Evolutionary conservation across 2,329 filamentous ascomycete species (phyloP).

Genomic region (Fusarium drepaniforme): DNA sequence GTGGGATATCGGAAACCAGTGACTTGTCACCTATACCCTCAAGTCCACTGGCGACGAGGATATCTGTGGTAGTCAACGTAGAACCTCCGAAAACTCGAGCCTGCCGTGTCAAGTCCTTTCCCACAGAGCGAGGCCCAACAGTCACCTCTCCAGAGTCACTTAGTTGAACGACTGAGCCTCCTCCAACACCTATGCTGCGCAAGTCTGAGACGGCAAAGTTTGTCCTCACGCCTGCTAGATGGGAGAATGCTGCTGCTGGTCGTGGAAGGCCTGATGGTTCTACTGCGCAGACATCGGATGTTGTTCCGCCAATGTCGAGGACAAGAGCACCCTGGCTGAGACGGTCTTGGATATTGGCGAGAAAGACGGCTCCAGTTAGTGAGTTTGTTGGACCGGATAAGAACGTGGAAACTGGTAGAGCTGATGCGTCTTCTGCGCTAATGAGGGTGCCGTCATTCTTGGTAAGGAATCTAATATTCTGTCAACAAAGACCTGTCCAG

Average conservation of each 20-base stretch:
- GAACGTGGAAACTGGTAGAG: conserved; percentile 69
- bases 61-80: conserved; percentile 14
- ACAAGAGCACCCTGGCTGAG: conserved; percentile 6
- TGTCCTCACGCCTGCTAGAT: conserved; percentile 13
- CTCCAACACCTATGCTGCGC: conserved; percentile 24
- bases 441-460: conserved; percentile 73
- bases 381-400: conserved; percentile 72
- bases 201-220: conserved; percentile 23
- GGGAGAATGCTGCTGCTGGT: conserved; percentile 14
- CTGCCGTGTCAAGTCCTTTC: conserved; percentile 10
- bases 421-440: conserved; percentile 62
- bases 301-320: conserved; percentile 26
- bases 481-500: no score
- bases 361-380: conserved; percentile 62
- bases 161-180: conserved; percentile 14
- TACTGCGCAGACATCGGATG: conserved; percentile 17
- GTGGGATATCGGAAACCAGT: background rate
- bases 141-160: background rate
- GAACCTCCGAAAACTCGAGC: conserved; percentile 19
- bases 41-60: conserved; percentile 2
- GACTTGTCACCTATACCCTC: background rate
- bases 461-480: conserved; percentile 56
- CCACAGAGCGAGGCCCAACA: conserved; percentile 14
- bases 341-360: background rate
- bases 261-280: conserved; percentile 20